These are phyloP conservation scores for Puccinia novopanici DNA, from an alignment of 1,284 basidiomycete genomes.

Conservation along the genomic window DNA sequence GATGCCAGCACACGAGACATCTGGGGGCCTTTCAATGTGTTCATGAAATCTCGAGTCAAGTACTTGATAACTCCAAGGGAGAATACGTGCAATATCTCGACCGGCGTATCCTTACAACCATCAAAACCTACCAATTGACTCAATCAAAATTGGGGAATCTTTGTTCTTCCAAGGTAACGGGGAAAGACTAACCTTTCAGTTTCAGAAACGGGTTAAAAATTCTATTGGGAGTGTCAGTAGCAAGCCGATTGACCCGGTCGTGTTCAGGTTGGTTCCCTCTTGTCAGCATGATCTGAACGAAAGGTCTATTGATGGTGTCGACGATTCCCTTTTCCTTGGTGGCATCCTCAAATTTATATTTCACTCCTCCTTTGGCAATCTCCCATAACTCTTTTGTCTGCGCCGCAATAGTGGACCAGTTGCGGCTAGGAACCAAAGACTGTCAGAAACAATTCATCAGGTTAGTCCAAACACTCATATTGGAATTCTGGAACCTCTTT, in stretches of 20 bases:
- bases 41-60: too few species aligned
- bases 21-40: background rate
- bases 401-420: too few species aligned
- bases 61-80: conserved; percentile 56
- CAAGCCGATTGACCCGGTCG: background rate
- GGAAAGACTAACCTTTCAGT: background rate
- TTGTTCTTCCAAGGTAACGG: background rate
- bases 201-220: conserved; percentile 9
- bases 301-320: background rate
- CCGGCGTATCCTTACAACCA: conserved; percentile 59
- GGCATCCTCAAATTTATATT: background rate
- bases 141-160: conserved; percentile 53
- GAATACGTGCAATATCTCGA: conserved; percentile 57
- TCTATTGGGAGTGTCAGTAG: too few species aligned
- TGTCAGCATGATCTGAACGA: background rate
- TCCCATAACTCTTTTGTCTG: background rate
- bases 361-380: background rate
- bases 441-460: background rate
- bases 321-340: background rate
- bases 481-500: too few species aligned
- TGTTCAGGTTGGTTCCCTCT: background rate
- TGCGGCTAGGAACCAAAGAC: background rate
- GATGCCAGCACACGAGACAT: background rate
- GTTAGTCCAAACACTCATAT: too few species aligned
- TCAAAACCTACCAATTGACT: conserved; percentile 61